Conservation (phyloP, 2,329 filamentous ascomycete genomes). For the Trichophyton equinum region DNA sequence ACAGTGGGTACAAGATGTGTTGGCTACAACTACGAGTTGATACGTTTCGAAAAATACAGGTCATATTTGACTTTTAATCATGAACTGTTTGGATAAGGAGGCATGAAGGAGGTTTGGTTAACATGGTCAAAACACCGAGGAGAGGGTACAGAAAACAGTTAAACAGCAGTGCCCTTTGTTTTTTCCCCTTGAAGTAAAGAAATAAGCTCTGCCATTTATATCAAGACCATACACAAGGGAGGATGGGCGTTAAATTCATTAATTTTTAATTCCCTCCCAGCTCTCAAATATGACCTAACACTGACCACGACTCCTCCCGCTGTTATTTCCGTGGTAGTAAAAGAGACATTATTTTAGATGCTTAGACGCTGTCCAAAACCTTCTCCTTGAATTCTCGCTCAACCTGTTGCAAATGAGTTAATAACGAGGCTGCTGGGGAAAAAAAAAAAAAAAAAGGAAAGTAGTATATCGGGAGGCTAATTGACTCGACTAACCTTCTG, state of each 20-base stretch:
- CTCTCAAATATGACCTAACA: conserved; percentile 3
- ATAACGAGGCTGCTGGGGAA: background rate
- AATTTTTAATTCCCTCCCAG: conserved; percentile 1
- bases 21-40: background rate
- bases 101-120: background rate
- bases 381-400: conserved; percentile 99
- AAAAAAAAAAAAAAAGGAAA: background rate
- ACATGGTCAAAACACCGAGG: background rate
- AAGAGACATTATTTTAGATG: conserved; percentile 10
- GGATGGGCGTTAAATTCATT: conserved; percentile 2
- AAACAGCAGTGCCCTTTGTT: conserved; percentile 2
- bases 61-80: conserved; percentile 8
- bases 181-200: background rate
- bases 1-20: too few species aligned
- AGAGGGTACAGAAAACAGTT: background rate
- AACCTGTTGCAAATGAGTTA: conserved; percentile 10
- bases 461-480: conserved; percentile 5
- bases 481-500: conserved; percentile 58
- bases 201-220: conserved; percentile 4
- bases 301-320: conserved; percentile 2
- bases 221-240: conserved; percentile 3
- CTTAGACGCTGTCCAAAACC: conserved; percentile 83
- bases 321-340: conserved; percentile 1
- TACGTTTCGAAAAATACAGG: background rate
- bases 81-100: background rate